Conservation (phyloP, 192 early-diverging fungal species). For the Neocallimastix lanati region DNA sequence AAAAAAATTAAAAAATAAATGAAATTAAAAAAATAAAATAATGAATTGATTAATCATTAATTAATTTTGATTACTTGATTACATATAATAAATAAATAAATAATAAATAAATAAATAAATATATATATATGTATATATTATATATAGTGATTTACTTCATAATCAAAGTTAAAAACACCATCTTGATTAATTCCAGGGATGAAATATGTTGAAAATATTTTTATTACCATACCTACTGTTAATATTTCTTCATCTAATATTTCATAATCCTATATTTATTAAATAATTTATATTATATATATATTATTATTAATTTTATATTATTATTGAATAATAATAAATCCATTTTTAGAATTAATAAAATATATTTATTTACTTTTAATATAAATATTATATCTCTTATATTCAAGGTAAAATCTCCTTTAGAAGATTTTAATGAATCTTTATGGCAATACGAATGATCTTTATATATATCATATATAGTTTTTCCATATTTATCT, state of each 20-base stretch:
- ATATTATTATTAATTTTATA: too few species aligned
- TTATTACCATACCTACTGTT: background rate
- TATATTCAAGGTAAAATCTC: background rate
- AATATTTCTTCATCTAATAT: background rate
- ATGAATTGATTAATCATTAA: too few species aligned
- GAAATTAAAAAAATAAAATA: too few species aligned
- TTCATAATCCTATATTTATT: background rate
- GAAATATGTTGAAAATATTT: background rate
- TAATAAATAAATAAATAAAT: too few species aligned
- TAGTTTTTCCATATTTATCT: background rate
- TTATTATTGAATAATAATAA: too few species aligned
- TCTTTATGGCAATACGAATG: background rate
- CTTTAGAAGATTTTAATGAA: background rate
- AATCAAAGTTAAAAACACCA: background rate
- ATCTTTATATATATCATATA: background rate
- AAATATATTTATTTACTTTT: background rate
- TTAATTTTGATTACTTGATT: too few species aligned
- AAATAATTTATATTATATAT: too few species aligned
- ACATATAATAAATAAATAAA: too few species aligned
- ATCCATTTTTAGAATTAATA: too few species aligned
- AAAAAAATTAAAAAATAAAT: too few species aligned
- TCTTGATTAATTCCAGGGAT: background rate
- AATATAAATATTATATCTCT: background rate
- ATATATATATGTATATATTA: too few species aligned
- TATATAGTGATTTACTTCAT: background rate